These are phyloP conservation scores for Coccomyxa sp. DNA, from an alignment of 139 green algal species.

Conservation along the genomic window DNA sequence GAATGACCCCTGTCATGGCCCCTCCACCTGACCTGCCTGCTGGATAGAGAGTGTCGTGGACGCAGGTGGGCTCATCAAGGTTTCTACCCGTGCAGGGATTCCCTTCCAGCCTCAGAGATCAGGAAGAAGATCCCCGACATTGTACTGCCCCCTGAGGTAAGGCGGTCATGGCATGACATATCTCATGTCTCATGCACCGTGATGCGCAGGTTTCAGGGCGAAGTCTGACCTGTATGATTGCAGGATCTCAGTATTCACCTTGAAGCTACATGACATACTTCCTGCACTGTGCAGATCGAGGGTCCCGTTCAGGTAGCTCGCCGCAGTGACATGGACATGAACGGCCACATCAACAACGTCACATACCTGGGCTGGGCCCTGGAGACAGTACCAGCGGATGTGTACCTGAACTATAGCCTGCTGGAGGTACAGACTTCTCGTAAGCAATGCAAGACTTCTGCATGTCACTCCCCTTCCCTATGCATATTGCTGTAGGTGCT, in stretches of 20 bases:
- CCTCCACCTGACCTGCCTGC: no score
- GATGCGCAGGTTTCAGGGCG: not conserved
- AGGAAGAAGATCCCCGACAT: conserved; percentile 41
- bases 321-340: conserved; percentile 94
- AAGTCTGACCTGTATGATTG: no score
- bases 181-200: not conserved
- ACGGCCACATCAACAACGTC: conserved; percentile 98
- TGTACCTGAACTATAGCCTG: conserved; percentile 60
- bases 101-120: conserved; percentile 10
- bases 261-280: not conserved
- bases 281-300: conserved; percentile 24
- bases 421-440: conserved; percentile 44
- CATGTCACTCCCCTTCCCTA: no score
- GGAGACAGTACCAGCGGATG: conserved; percentile 72
- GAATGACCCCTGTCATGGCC: no score
- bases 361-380: conserved; percentile 90
- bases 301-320: conserved; percentile 58
- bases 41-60: no score
- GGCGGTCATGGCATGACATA: not conserved
- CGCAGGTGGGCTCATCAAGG: no score
- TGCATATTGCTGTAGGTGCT: no score
- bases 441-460: not conserved
- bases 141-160: conserved; percentile 3
- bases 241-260: not conserved
- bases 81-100: conserved; percentile 13